These are phyloP conservation scores for Leucogyrophana mollusca DNA, from an alignment of 768 basidiomycete species.

Conservation along the genomic window DNA sequence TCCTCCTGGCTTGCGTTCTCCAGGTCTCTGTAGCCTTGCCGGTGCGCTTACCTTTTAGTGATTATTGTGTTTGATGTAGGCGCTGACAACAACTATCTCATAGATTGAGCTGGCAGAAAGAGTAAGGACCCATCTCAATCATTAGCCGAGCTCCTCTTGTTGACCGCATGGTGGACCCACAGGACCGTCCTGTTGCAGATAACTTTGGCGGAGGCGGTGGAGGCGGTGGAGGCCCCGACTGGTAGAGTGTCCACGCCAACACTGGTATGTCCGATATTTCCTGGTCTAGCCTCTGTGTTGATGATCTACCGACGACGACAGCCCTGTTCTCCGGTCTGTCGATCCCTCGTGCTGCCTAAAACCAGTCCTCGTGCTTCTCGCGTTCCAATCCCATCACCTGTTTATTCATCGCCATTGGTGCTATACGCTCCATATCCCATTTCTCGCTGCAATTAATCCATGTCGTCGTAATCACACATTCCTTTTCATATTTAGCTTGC, in stretches of 20 bases:
- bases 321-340: background rate
- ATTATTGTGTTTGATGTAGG: background rate
- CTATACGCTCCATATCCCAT: background rate
- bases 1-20: slow-evolving; percentile 18
- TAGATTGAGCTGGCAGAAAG: slow-evolving; percentile 11
- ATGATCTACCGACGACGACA: too few relatives aligned
- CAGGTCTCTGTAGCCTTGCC: slow-evolving; percentile 23
- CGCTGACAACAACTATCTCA: slow-evolving; percentile 2
- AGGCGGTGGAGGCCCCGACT: slow-evolving; percentile 19
- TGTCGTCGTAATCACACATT: slow-evolving; percentile 6
- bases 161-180: slow-evolving; percentile 5
- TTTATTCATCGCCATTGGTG: background rate
- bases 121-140: slow-evolving; percentile 9
- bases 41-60: slow-evolving; percentile 8
- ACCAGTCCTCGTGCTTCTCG: background rate
- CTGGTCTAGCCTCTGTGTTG: too few relatives aligned
- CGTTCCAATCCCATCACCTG: background rate
- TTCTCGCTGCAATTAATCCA: slow-evolving; percentile 1
- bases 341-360: slow-evolving; percentile 11
- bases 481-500: slow-evolving; percentile 7
- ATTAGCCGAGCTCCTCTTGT: background rate
- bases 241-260: slow-evolving; percentile 14
- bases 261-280: too few relatives aligned
- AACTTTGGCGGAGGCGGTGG: slow-evolving; percentile 17
- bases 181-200: slow-evolving; percentile 17